Base-by-base conservation (phyloP, 108 stramenopile species). In the Mediolabrus comicus region DNA sequence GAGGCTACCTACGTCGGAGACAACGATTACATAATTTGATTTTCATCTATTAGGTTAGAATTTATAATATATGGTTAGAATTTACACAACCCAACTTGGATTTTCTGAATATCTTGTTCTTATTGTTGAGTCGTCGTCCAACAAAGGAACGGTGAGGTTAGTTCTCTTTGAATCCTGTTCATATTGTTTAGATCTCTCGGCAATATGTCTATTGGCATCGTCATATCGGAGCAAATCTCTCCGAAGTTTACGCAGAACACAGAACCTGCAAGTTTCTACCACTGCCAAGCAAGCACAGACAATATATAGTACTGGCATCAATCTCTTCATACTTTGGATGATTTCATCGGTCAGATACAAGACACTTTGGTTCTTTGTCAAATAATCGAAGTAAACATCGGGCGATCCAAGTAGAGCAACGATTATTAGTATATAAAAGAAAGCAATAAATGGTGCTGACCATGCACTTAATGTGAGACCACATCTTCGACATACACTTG, bases 371-470 rank as follows among this genome's bases (percentile, higher is more conserved):
- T 74, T 1, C 2, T 74, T 65, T 8, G 62, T 65, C 52, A 74
- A 61, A 54, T 74, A 74, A 51, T 43, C 30, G 38, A 66, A 66
- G 65, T 38, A 39, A 24, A 17, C 32, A 30, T 60, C 65, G 8
- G 28, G 17, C 11, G 28, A 27, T 51, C 41, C 46, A 0, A 66
- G 49, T 26, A 74, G 53, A 34, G 41, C 43, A 10, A 74, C 66
- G 30, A 74, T 66, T 30, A 53, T 19, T 38, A 74, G 53, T 27
- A 74, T 46, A 35, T 74, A 74, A 51, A 60, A 74, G 56, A 57
- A 53, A 10, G 31, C 55, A 31, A 74, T 61, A 29, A 59, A 74
- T 27, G 65, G 73, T 30, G 73, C 73, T 9, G 32, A 31, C 32
- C 58, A 74, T 22, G 65, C 55, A 24, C 65, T 67, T n/a, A 65